A percentile compares a stretch with the other conserved stretches of the same genome.
Conservation (phyloP, 345 rosid genomes). For the Gossypium bickii region DNA sequence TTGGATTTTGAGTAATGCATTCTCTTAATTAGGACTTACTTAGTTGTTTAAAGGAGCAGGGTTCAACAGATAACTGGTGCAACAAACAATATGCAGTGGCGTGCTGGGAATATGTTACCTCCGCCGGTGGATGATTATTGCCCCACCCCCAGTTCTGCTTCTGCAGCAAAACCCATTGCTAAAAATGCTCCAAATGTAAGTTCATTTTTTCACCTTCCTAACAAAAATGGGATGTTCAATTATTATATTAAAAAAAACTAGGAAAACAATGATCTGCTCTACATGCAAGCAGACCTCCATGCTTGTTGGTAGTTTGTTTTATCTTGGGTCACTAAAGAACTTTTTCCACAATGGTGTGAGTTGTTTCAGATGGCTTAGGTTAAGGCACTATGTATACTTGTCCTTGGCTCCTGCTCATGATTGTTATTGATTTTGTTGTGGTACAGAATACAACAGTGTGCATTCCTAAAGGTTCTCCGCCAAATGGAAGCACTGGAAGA, state of each 20-base stretch:
- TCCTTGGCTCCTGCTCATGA: not conserved
- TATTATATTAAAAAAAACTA: not conserved
- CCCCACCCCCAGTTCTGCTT: constrained; percentile 29
- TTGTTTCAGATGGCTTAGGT: no score
- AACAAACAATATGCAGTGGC: constrained; percentile 43
- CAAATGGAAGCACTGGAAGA: constrained; percentile 54
- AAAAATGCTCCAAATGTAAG: constrained; percentile 62
- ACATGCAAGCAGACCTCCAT: not conserved
- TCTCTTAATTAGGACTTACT: constrained; percentile 21
- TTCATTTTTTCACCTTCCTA: constrained; percentile 3
- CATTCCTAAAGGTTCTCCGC: constrained; percentile 46
- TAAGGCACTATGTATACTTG: no score
- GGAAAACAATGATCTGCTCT: not conserved
- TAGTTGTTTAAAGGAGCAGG: constrained; percentile 50
- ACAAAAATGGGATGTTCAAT: not conserved
- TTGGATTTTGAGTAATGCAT: constrained; percentile 4
- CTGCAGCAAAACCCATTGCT: constrained; percentile 43
- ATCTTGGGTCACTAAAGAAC: not conserved
- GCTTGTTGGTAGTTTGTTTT: not conserved
- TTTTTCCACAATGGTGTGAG: no score
- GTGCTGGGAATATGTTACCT: constrained; percentile 68
- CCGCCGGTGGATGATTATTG: constrained; percentile 69
- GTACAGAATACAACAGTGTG: constrained; percentile 36
- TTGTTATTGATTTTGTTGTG: not conserved
- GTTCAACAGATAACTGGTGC: constrained; percentile 78